Evolutionary conservation across 192 early-diverging fungal species (phyloP).

Genomic region (Neocallimastix lanati): DNA sequence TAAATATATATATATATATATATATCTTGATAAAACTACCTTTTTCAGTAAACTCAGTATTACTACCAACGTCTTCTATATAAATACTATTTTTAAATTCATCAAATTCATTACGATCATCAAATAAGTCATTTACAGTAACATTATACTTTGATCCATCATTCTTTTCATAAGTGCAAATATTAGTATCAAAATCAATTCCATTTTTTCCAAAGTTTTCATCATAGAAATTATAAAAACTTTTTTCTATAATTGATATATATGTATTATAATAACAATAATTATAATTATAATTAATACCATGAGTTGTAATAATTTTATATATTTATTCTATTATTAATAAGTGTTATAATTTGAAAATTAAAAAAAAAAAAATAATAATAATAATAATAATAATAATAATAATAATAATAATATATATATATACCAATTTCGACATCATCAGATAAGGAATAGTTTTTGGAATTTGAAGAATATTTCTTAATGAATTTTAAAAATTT

Average conservation of each 20-base stretch:
- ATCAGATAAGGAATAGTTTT: not conserved
- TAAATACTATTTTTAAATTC: not conserved
- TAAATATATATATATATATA: too few species aligned
- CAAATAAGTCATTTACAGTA: not conserved
- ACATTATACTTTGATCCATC: not conserved
- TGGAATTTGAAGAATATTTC: not conserved
- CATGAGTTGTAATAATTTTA: too few species aligned
- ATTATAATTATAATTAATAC: too few species aligned
- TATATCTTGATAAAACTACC: not conserved
- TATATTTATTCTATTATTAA: too few species aligned
- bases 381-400: too few species aligned
- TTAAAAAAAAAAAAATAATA: too few species aligned
- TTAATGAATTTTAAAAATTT: not conserved
- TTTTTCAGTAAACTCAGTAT: not conserved
- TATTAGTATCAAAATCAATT: not conserved
- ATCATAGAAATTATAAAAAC: not conserved
- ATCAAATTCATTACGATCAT: not conserved
- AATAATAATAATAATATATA: too few species aligned
- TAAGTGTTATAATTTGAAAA: too few species aligned
- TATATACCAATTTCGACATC: not conserved
- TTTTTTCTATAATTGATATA: not conserved
- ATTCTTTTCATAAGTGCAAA: not conserved
- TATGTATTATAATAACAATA: too few species aligned
- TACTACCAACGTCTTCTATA: not conserved
- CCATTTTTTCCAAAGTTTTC: not conserved